A percentile compares a stretch with the other conserved stretches of the same genome.
Evolutionary conservation across 2,329 filamentous ascomycete species (phyloP).

Genomic region (Talaromyces albobiverticillius): DNA sequence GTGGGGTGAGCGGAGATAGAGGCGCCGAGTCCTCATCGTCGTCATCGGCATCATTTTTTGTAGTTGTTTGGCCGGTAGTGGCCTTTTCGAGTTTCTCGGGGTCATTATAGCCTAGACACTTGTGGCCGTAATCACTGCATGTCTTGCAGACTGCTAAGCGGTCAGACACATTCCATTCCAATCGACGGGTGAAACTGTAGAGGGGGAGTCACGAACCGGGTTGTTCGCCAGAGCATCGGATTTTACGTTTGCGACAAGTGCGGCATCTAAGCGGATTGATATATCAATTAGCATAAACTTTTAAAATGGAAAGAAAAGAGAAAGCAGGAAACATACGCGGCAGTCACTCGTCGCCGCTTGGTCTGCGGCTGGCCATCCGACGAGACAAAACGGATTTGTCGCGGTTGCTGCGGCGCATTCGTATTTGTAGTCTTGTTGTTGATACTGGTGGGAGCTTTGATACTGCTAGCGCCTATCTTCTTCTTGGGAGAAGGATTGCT

Average conservation of each 20-base stretch:
- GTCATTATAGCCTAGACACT: conserved; percentile 66
- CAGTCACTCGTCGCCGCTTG: conserved; percentile 74
- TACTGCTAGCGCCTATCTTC: conserved; percentile 27
- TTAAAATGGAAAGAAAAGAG: background rate
- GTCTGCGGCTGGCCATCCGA: conserved; percentile 77
- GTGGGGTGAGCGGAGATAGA: conserved; percentile 15
- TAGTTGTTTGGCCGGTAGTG: conserved; percentile 25
- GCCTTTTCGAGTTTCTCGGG: conserved; percentile 28
- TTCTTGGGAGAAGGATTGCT: conserved; percentile 38
- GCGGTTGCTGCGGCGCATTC: conserved; percentile 22
- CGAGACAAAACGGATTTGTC: conserved; percentile 72
- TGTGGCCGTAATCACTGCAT: conserved; percentile 68
- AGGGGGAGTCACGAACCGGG: conserved; percentile 43
- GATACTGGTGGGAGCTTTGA: background rate
- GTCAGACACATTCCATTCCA: conserved; percentile 14
- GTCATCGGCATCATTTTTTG: conserved; percentile 19
- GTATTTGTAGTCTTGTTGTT: conserved; percentile 14
- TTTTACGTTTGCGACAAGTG: conserved; percentile 74
- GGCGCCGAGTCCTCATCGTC: conserved; percentile 13
- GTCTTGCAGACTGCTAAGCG: conserved; percentile 59
- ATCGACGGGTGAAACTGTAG: background rate
- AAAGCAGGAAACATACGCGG: conserved; percentile 57
- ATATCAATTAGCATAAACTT: background rate
- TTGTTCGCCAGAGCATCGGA: conserved; percentile 70
- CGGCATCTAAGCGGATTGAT: conserved; percentile 52